These are phyloP conservation scores for Closterium sp. DNA, from an alignment of 139 green algal genomes.

Conservation along the genomic window DNA sequence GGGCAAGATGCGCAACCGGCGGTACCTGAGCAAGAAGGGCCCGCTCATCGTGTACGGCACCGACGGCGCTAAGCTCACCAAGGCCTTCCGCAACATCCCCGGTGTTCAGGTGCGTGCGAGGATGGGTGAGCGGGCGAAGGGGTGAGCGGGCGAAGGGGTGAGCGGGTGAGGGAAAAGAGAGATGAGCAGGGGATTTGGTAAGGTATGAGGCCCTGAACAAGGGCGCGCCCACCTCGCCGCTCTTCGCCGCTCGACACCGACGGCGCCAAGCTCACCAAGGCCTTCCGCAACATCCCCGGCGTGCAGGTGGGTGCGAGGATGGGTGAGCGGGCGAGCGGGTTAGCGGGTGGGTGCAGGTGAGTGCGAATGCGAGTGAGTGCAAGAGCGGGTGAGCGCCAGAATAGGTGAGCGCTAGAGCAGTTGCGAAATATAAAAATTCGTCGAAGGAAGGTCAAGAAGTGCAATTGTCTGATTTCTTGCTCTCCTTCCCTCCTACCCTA, in stretches of 20 bases:
- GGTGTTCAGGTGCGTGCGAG: slow-evolving; percentile 78
- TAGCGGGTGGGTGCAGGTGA: background rate
- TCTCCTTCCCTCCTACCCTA: no score
- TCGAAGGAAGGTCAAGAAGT: no score
- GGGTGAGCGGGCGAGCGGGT: no score
- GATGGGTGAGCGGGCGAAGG: no score
- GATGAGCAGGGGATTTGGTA: no score
- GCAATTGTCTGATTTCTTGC: no score
- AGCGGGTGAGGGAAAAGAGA: no score
- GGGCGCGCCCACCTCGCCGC: slow-evolving; percentile 91
- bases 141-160: no score
- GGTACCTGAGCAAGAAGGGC: slow-evolving; percentile 90
- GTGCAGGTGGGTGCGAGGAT: slow-evolving; percentile 70
- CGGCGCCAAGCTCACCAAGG: slow-evolving; percentile 72
- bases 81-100: slow-evolving; percentile 83
- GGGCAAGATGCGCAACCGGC: slow-evolving; percentile 98
- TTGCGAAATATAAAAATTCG: no score
- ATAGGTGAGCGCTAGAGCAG: no score
- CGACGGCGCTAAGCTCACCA: slow-evolving; percentile 79
- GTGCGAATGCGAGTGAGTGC: no score
- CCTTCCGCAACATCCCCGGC: slow-evolving; percentile 86
- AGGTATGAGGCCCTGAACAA: slow-evolving; percentile 80
- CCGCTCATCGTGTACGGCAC: slow-evolving; percentile 90
- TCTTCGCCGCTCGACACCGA: slow-evolving; percentile 88
- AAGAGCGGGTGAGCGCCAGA: no score